Conservation (phyloP, 208 protist genomes). For the Acanthamoeba sp. region DNA sequence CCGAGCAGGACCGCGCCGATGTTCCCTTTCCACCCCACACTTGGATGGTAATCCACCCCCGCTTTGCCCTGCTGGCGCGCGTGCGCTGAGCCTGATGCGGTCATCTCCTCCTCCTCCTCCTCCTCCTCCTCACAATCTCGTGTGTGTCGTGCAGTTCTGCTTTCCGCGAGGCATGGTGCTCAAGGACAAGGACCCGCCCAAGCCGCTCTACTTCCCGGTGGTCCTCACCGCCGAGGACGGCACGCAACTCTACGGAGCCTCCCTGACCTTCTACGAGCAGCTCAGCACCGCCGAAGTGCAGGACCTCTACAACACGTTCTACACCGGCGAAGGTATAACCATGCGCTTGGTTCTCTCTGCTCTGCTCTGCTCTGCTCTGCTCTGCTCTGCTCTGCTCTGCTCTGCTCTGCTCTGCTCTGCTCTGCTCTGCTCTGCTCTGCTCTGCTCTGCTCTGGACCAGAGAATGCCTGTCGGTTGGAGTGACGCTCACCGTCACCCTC, state of each 20-base stretch:
- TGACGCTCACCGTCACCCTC: no score
- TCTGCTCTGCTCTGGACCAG: no score
- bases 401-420: no score
- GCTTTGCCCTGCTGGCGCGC: not conserved
- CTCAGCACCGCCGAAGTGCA: not conserved
- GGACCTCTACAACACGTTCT: constrained; percentile 17
- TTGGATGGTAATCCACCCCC: constrained; percentile 12
- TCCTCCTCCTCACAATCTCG: not conserved
- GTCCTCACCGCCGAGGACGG: constrained; percentile 57
- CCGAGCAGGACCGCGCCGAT: constrained; percentile 32
- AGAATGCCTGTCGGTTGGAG: no score
- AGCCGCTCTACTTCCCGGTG: constrained; percentile 52
- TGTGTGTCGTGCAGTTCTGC: not conserved
- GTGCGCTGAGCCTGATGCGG: no score
- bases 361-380: no score
- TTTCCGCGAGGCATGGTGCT: constrained; percentile 35
- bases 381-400: no score
- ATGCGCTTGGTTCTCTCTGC: no score
- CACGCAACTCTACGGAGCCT: constrained; percentile 39
- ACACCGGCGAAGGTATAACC: not conserved
- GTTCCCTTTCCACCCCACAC: constrained; percentile 18
- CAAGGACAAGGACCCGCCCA: constrained; percentile 11
- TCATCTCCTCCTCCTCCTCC: no score
- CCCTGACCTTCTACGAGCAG: constrained; percentile 61
- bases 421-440: no score